Evolutionary conservation across 208 protist genomes (phyloP), one percentile per base, ranked within the genome.

Genomic region (Leishmania martiniquensis): DNA sequence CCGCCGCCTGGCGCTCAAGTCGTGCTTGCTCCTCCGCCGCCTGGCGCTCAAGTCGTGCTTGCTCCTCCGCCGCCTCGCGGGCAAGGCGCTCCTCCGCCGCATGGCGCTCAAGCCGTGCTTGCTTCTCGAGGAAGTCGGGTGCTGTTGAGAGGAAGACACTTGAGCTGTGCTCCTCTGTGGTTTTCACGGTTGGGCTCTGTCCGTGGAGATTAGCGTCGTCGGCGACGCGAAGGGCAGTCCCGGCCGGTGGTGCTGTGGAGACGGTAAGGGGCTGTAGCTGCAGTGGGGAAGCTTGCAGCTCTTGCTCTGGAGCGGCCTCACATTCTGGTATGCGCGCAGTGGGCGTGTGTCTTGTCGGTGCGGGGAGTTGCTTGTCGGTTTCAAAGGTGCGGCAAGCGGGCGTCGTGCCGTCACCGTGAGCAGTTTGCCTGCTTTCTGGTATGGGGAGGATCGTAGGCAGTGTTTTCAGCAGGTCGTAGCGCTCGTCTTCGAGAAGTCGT

Each of bases 401-500:
- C 12, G 65, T 44, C 5, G 45, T 34, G 9, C 63, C 52, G 45
- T 25, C 5, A 4, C 29, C 39, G 17, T n/a, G 37, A 32, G 22
- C 42, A 1, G 63, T 6, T 9, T 68, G 63, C 2, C 29, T 1
- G 20, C 25, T 45, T 49, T 12, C 60, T 17, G 20, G 4, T 22
- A 73, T 44, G 39, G 69, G 25, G 54, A 68, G n/a, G 22, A 57
- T 52, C 1, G 45, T 25, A 2, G 62, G 62, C 2, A 89, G 29
- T 2, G 67, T 66, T 22, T 78, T 60, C 4, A 95, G 79, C 29
- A 87, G 44, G 72, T 91, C 91, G 72, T 91, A 92, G 42, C 78
- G 77, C 76, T 93, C 88, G 32, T 92, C 91, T 54, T 78, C 67
- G 4, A 95, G 78, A 42, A 90, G 72, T 1, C 81, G 77, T n/a